Evolutionary conservation across 2,329 filamentous ascomycete species (phyloP).

Genomic region (Shiraia sp.): DNA sequence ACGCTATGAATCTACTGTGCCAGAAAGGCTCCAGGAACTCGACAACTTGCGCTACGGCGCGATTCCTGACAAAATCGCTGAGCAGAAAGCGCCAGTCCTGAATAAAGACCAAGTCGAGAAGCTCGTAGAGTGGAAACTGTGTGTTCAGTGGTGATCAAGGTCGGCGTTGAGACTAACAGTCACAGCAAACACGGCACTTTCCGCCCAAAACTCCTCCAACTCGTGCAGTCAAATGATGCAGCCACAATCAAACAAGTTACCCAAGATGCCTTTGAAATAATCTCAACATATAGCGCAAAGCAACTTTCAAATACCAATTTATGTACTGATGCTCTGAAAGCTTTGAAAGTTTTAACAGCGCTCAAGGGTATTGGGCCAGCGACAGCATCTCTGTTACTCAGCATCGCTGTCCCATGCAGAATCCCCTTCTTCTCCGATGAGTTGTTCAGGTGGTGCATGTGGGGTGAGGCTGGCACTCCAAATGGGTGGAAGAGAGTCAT

Average conservation of each 20-base stretch:
- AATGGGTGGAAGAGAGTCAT: constrained; percentile 57
- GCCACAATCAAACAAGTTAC: constrained; percentile 54
- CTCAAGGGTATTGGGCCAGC: constrained; percentile 80
- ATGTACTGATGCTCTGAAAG: constrained; percentile 16
- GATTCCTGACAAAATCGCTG: constrained; percentile 26
- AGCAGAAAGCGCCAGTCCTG: constrained; percentile 17
- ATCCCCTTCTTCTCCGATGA: constrained; percentile 82
- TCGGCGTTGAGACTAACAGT: background rate
- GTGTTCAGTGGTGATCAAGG: constrained; percentile 1
- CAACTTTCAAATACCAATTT: background rate
- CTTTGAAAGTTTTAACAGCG: constrained; percentile 59
- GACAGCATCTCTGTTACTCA: constrained; percentile 74
- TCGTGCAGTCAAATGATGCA: constrained; percentile 63
- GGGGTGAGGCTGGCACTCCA: constrained; percentile 51
- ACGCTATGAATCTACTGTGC: constrained; percentile 30
- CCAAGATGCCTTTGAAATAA: constrained; percentile 53
- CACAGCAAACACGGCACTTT: constrained; percentile 56
- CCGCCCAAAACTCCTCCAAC: constrained; percentile 50
- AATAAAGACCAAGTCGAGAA: constrained; percentile 35
- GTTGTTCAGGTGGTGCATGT: constrained; percentile 72
- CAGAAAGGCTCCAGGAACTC: constrained; percentile 34
- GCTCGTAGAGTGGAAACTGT: constrained; percentile 49
- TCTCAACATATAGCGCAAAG: background rate
- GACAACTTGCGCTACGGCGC: constrained; percentile 37
- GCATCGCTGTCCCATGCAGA: constrained; percentile 62